Evolutionary conservation across 495 filamentous ascomycete species (phyloP), one percentile per base, ranked within the genome.

Genomic region (Darksidea phi): DNA sequence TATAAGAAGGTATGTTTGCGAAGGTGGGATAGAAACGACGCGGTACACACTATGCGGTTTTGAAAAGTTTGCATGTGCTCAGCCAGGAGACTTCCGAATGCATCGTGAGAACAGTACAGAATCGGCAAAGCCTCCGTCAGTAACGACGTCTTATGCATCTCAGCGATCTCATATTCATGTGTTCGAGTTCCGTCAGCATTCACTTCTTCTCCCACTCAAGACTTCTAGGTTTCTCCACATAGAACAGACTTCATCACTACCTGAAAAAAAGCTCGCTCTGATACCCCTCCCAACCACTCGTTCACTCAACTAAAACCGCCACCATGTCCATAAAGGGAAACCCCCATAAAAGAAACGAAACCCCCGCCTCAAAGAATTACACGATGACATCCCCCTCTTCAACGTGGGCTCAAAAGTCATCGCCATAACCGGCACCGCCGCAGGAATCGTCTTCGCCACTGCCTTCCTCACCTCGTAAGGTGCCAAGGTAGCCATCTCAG

Each of bases 401-500:
- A 65, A 60, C 55, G 37, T 65, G 28, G 3, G 28, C 28, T 32
- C 28, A 4, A 62, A 63, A 43, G 64, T 67, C 1, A 59, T 67
- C 20, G 52, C 53, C 23, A 61, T 66, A 26, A 66, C 62, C 1
- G 62, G 62, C 17, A 56, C 38, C 42, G 62, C 38, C 7, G 36
- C 63, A 1, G 63, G 63, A 7, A 67, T 67, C 53, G 63, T 58
- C 46, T 51, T 62, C 59, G 58, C 63, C 7, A 63, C 61, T 6
- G 59, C 65, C 15, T 51, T 64, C 21, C 61, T 68, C 25, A 48
- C 48, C 21, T 55, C 65, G 6, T 61, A 61, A 26, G 65, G 65
- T 34, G 65, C 65, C 49, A 56, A 59, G 38, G 55, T 68, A 17
- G 45, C 60, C 36, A 63, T 68, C 38, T 38, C 60, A 17, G 65